Evolutionary conservation across 202 grass and related monocot genomes (phyloP).

Genomic region (Schoenoplectus triqueter): DNA sequence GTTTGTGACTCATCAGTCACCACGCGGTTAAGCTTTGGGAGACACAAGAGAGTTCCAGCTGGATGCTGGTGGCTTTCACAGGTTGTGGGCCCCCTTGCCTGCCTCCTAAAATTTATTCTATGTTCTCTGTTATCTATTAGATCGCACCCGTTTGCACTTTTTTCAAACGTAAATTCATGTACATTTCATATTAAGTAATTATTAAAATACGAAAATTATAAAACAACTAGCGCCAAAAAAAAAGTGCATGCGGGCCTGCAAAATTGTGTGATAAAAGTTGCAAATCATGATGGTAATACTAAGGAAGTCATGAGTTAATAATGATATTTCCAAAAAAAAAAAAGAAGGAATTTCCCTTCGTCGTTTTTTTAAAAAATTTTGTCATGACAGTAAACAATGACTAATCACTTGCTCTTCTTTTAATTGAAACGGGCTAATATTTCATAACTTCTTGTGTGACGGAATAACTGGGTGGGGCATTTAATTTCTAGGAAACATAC

Average conservation of each 20-base stretch:
- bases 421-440: background rate
- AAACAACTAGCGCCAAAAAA: background rate
- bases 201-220: background rate
- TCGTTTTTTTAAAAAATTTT: background rate
- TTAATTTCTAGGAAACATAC: background rate
- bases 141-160: slow-evolving; percentile 16
- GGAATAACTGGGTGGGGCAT: background rate
- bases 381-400: background rate
- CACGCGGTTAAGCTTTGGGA: slow-evolving; percentile 36
- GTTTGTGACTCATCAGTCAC: background rate
- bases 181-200: background rate
- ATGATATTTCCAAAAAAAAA: background rate
- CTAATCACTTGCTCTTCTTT: background rate
- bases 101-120: background rate
- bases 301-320: background rate
- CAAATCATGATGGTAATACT: slow-evolving; percentile 1
- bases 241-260: background rate
- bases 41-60: slow-evolving; percentile 37
- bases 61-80: slow-evolving; percentile 23
- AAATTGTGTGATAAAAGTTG: background rate
- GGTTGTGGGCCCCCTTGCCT: slow-evolving; percentile 12
- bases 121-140: slow-evolving; percentile 5
- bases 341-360: background rate
- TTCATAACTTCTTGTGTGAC: background rate
- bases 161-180: background rate